Conservation (phyloP, 768 basidiomycete genomes). For the Lactarius quietus region DNA sequence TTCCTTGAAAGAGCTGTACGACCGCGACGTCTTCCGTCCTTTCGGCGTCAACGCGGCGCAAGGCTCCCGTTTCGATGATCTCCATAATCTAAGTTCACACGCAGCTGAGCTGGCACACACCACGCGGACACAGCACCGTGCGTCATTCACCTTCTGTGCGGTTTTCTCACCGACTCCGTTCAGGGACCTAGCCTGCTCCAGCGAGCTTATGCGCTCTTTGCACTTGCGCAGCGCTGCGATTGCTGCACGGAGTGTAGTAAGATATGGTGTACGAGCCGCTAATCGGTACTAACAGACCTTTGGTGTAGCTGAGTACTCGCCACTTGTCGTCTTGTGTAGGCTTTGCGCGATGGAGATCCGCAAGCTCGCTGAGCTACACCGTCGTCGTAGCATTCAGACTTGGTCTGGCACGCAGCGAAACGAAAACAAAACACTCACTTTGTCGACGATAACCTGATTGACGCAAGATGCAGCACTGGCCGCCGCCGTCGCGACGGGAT, state of each 20-base stretch:
- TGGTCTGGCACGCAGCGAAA: too few species aligned
- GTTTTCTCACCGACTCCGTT: constrained; percentile 71
- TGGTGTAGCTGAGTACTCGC: constrained; percentile 61
- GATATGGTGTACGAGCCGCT: not conserved
- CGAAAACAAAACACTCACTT: constrained; percentile 40
- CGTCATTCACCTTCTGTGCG: constrained; percentile 55
- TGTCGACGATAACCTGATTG: constrained; percentile 74
- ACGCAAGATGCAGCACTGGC: constrained; percentile 36
- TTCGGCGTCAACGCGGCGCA: constrained; percentile 65
- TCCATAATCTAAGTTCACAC: constrained; percentile 61
- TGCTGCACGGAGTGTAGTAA: constrained; percentile 37
- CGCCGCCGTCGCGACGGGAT: constrained; percentile 32
- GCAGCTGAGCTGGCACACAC: not conserved
- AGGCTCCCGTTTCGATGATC: constrained; percentile 69
- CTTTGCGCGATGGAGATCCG: constrained; percentile 60
- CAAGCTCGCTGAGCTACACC: constrained; percentile 63
- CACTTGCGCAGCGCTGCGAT: constrained; percentile 55
- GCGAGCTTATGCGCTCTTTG: constrained; percentile 54
- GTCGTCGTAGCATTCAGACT: constrained; percentile 7
- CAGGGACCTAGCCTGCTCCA: constrained; percentile 56
- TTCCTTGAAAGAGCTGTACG: constrained; percentile 62
- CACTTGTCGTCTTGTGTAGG: constrained; percentile 59
- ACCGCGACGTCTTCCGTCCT: constrained; percentile 58
- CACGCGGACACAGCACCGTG: not conserved
- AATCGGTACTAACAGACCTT: constrained; percentile 45